Base-by-base conservation (phyloP, 2,329 filamentous ascomycete species). In the Eurotiales sp. region DNA sequence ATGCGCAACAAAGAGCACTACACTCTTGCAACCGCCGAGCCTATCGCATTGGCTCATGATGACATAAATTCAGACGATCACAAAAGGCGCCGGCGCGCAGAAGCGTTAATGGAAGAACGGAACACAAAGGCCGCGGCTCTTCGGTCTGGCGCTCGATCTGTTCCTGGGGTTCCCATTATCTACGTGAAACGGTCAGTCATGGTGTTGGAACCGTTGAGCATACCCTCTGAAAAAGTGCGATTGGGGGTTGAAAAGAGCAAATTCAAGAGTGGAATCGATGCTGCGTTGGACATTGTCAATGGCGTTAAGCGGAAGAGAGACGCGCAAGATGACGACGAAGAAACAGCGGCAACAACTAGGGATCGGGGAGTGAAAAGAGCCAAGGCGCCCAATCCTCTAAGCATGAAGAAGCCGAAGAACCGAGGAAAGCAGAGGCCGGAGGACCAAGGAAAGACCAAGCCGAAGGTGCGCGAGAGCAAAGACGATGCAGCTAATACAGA, bases 131-230 rank as follows among this genome's bases (percentile, higher is more conserved):
- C 68, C 3, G 55, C 56, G 32, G 53, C 65, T 25, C 61, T 77
- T 22, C 62, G 74, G 12, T 59, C 64, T 8, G 62, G 60, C 10
- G 72, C 72, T 41, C 65, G 75, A 37, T 58, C 67, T 15, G 71
- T 77, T 10, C 72, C 72, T 12, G 75, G 75, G 45, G 74, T 77
- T 27, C 75, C 75, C 14, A 72, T 77, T 23, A 70, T 77, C 39
- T 77, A 76, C 59, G 75, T 77, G 27, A 77, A 77, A 62, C 66
- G 75, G 42, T 76, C 73, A 14, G 74, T 77, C 7, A 77, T 77
- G 74, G 68, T 77, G 12, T 58, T 77, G 50, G 74, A 77, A 59
- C 74, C 75, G 12, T 64, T 77, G 66, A 75, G 73, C 50, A 65
- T 61, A 17, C 63, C 65, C 1, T 76, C 72, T 12, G 70, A 73